phyloP scores from a whole-genome alignment of 2,329 filamentous ascomycete genomes.

The Fusarium mangiferae region DNA sequence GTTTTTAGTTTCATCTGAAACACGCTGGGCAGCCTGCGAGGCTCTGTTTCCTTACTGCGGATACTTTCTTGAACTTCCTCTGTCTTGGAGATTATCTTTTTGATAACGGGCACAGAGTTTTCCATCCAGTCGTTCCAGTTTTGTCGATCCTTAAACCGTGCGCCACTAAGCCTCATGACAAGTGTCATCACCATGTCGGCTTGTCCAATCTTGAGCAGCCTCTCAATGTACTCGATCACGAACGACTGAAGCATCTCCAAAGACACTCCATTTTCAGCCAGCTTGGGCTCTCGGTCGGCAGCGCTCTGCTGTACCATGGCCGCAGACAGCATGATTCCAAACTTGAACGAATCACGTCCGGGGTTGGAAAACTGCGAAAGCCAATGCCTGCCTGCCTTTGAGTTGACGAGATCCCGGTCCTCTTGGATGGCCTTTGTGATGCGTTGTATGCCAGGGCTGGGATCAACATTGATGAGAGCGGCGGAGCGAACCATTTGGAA shows the following conservation, averaged over 20 bases:
- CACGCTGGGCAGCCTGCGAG: conserved; percentile 17
- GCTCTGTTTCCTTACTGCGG: not conserved
- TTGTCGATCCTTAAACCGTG: not conserved
- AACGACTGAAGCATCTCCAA: conserved; percentile 10
- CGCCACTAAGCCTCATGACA: not conserved
- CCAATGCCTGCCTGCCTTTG: conserved; percentile 48
- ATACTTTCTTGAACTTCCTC: conserved; percentile 4
- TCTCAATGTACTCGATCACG: not conserved
- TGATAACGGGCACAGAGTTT: conserved; percentile 38
- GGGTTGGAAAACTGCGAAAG: conserved; percentile 34
- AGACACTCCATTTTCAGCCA: conserved; percentile 2
- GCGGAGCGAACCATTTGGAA: conserved; percentile 32
- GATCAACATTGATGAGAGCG: conserved; percentile 38
- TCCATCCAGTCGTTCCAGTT: conserved; percentile 28
- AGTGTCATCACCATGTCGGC: not conserved
- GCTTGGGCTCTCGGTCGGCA: not conserved
- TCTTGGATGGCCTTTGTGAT: conserved; percentile 41
- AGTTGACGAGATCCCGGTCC: conserved; percentile 38
- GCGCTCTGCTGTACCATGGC: not conserved
- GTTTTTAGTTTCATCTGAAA: conserved; percentile 23
- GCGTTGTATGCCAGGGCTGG: conserved; percentile 29
- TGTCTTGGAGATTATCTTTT: conserved; percentile 26
- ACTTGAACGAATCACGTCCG: not conserved
- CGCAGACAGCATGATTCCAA: conserved; percentile 8
- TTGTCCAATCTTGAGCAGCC: conserved; percentile 1